Base-by-base conservation (phyloP, 768 basidiomycete genomes). In the Rhodotorula diobovata region DNA sequence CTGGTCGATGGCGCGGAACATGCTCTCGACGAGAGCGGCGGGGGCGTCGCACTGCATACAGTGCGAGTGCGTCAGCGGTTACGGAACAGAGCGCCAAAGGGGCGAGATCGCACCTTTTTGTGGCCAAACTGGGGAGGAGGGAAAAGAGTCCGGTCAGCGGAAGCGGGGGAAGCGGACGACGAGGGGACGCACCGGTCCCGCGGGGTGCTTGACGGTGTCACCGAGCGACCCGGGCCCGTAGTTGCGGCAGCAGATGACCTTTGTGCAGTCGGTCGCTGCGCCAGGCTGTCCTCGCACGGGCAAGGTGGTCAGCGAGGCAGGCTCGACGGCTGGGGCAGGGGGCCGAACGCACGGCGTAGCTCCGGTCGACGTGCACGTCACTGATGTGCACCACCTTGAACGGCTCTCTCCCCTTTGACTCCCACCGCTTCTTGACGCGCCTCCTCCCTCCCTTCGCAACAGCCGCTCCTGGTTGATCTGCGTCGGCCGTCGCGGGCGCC, bases 361-460 rank as follows among this genome's bases (percentile, higher is more conserved):
- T 74, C 41, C 86, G 80, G 74, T 87, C 87, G 46, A 88, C 85
- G 73, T 88, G 87, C 10, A 85, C 84, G 76, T 87, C 87, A 74
- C 85, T 86, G 77, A 88, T 84, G 76, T 88, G 87, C 0, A 84
- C 83, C 14, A 87, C 85, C 71, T 85, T 83, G 76, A 87, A 84
- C 1, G 86, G 84, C 32, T 58, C 34, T 28, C 69, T 16, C 14
- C 67, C 66, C 8, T 50, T 54, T 15, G 62, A 43, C 7, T 41
- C 56, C 68, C 63, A 61, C 18, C 15, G 23, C 50, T 53, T 73
- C 48, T 8, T 30, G 7, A 46, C 55, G 10, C 32, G 60, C 32
- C 5, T 30, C 18, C 30, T 51, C 28, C 28, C 28, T 14, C 53
- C 50, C 30, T 80, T 34, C 59, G 80, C 81, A 11, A 84, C 83